Conservation (phyloP, 352 stramenopile genomes). For the Sclerospora graminicola region DNA sequence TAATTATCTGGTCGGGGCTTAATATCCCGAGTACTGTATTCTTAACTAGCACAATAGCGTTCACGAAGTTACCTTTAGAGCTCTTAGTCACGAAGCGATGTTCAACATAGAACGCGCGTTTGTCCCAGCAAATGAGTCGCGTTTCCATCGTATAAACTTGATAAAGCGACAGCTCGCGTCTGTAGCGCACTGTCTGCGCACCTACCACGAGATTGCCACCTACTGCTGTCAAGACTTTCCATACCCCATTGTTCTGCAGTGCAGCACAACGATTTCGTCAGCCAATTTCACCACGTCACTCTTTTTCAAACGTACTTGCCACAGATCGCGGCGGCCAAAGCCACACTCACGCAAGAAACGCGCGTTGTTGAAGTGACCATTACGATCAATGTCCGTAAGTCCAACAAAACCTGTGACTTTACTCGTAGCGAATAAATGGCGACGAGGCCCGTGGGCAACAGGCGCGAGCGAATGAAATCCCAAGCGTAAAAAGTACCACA, state of each 20-base stretch:
- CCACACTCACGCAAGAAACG: constrained; percentile 78
- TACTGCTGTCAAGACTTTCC: constrained; percentile 36
- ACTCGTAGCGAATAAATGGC: constrained; percentile 45
- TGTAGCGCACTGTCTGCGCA: constrained; percentile 72
- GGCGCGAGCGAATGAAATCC: constrained; percentile 17
- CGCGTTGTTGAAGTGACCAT: constrained; percentile 82
- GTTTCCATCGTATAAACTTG: constrained; percentile 62
- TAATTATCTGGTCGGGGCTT: constrained; percentile 44
- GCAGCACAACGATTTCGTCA: constrained; percentile 3
- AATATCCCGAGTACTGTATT: constrained; percentile 71
- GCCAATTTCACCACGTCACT: neutral
- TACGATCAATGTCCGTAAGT: constrained; percentile 72
- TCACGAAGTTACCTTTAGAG: constrained; percentile 41
- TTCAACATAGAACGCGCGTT: constrained; percentile 79
- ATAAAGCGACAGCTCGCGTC: constrained; percentile 63
- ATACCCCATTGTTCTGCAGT: constrained; percentile 61
- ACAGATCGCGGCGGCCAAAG: constrained; percentile 67
- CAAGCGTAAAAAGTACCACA: constrained; percentile 75
- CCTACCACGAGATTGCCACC: constrained; percentile 75
- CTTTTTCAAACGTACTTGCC: constrained; percentile 40
- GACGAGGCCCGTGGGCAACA: constrained; percentile 13
- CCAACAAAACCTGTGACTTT: constrained; percentile 32
- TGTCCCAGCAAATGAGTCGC: constrained; percentile 72
- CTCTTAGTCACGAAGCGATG: constrained; percentile 66
- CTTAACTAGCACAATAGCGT: constrained; percentile 84